Evolutionary conservation across 2,329 filamentous ascomycete species (phyloP), one percentile per base, ranked within the genome.

Genomic region (Talaromyces sp.): DNA sequence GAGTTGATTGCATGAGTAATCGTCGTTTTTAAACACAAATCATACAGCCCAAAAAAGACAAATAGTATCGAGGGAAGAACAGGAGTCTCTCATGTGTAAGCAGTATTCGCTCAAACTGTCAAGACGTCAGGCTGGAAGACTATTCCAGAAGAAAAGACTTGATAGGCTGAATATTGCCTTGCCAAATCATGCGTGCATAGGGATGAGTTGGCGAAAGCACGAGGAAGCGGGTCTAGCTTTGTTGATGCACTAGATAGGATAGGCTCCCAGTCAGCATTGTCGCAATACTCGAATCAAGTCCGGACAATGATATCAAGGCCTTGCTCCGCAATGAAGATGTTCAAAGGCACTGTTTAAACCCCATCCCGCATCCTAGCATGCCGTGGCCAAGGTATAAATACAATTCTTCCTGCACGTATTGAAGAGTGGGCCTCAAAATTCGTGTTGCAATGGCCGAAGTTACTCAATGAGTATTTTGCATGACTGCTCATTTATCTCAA

Each of bases 221-320:
- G 64, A 66, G 45, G 43, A 59, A 59, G 64, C 64, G 64, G 64
- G 60, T 63, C 64, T 36, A 29, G 31, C 58, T 53, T 62, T 45
- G 27, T 53, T 25, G 40, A 43, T 38, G 45, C 58, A 58, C 22
- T 27, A n/a, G 40, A 40, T 54, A 43, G 29, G 31, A 47, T 43
- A 40, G 58, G 22, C 25, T 34, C 22, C 17, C 19, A 47, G 51
- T 47, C 51, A 63, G 27, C 56, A 27, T 27, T 11, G n/a, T 63
- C 38, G 5, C 3, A 10, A 29, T 43, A 17, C 11, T 63, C 17
- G 19, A 47, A 36, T 22, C 40, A 45, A 47, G 38, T n/a, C 19
- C 13, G 15, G 27, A 54, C 34, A 29, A 27, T 31, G 22, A 31
- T 25, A 31, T 6, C 17, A 36, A 38, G 13, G 8, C 13, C 36